Evolutionary conservation across 768 basidiomycete species (phyloP).

Genomic region (Suillus brevipes): DNA sequence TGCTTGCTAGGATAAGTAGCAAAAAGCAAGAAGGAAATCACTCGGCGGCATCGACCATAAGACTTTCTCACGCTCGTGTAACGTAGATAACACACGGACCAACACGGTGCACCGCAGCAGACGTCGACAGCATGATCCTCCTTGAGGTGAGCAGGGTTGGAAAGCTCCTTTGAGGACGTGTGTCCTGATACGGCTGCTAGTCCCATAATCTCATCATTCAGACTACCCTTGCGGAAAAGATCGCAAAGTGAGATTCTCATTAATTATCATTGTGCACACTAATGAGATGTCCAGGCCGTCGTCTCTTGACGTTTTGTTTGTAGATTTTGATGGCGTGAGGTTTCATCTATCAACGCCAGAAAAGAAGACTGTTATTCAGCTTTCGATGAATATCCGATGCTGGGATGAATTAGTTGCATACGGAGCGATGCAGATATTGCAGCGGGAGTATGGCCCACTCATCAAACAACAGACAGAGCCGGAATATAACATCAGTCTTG

Average conservation of each 20-base stretch:
- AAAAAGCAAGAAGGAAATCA: conserved; percentile 23
- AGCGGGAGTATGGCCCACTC: conserved; percentile 79
- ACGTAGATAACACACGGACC: conserved; percentile 7
- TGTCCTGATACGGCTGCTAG: conserved; percentile 38
- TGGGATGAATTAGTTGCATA: conserved; percentile 92
- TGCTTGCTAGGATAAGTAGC: conserved; percentile 18
- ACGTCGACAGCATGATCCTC: conserved; percentile 62
- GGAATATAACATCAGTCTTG: conserved; percentile 86
- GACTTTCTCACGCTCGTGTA: conserved; percentile 28
- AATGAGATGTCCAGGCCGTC: conserved; percentile 63
- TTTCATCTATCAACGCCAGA: conserved; percentile 91
- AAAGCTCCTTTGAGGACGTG: background rate
- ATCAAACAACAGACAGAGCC: conserved; percentile 70
- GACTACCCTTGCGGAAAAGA: conserved; percentile 83
- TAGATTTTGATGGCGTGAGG: conserved; percentile 95
- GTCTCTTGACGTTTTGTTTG: conserved; percentile 91
- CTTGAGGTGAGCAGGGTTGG: conserved; percentile 59
- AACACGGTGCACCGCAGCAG: conserved; percentile 3
- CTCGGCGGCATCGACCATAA: conserved; percentile 2
- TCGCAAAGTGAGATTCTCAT: conserved; percentile 63
- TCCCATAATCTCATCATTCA: conserved; percentile 93
- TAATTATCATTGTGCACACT: conserved; percentile 10
- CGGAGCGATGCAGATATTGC: conserved; percentile 78
- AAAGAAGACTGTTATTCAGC: conserved; percentile 74
- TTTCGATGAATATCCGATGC: conserved; percentile 97